phyloP scores from a whole-genome alignment of 1,139 yeast genomes.

The Magnusiomyces fungicola region DNA sequence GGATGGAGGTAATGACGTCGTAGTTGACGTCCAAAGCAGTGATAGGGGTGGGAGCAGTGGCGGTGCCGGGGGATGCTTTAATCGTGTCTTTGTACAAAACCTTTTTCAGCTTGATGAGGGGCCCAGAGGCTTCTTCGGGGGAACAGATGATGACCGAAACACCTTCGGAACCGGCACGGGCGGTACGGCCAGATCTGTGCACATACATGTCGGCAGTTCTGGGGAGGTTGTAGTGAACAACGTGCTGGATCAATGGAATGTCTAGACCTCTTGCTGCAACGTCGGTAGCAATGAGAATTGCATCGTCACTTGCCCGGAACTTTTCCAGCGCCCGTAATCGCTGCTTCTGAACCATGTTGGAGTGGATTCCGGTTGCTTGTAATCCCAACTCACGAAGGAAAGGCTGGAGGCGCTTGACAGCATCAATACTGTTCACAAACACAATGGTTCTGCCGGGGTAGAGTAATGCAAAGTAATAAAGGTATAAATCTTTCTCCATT shows the following conservation, averaged over 20 bases:
- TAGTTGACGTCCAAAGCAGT: constrained; percentile 70
- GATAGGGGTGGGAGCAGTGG: constrained; percentile 29
- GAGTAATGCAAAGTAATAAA: constrained; percentile 78
- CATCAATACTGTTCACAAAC: constrained; percentile 89
- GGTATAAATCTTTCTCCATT: constrained; percentile 78
- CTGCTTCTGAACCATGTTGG: constrained; percentile 93
- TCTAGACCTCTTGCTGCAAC: constrained; percentile 99
- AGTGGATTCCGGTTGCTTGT: constrained; percentile 61
- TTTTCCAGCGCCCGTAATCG: constrained; percentile 78
- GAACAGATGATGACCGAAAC: constrained; percentile 88
- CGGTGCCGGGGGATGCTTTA: constrained; percentile 3
- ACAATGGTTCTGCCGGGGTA: constrained; percentile 88
- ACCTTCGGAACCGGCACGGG: constrained; percentile 92
- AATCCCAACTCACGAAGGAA: constrained; percentile 62
- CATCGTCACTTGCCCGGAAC: constrained; percentile 38
- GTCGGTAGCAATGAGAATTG: constrained; percentile 87
- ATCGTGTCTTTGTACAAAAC: constrained; percentile 37
- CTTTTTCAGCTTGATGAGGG: constrained; percentile 66
- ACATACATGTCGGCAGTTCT: constrained; percentile 90
- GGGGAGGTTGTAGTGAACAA: constrained; percentile 92
- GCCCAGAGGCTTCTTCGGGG: constrained; percentile 86
- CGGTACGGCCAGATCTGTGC: constrained; percentile 97
- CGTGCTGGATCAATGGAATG: constrained; percentile 86
- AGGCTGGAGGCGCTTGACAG: constrained; percentile 81
- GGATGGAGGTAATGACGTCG: constrained; percentile 62